A percentile compares a stretch with the other conserved stretches of the same genome.
Conservation (phyloP, 1,284 basidiomycete genomes). For the Ganoderma leucocontextum region DNA sequence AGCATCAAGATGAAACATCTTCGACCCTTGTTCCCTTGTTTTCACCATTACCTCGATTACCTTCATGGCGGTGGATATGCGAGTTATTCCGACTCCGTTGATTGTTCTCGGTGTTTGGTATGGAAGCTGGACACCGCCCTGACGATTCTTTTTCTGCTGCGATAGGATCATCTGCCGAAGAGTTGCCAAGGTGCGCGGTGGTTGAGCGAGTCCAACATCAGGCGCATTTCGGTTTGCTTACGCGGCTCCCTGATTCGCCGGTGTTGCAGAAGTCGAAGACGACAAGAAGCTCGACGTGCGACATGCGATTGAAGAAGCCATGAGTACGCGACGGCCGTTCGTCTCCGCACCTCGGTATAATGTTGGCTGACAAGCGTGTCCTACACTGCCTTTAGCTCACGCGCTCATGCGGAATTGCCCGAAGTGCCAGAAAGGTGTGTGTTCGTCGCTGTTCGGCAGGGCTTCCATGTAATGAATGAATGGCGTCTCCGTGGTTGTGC, state of each 20-base stretch:
- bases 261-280: conserved; percentile 65
- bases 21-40: background rate
- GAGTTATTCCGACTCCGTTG: background rate
- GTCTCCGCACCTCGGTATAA: conserved; percentile 2
- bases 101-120: background rate
- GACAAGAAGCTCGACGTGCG: conserved; percentile 77
- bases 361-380: conserved; percentile 3
- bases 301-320: conserved; percentile 87
- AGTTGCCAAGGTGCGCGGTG: conserved; percentile 73
- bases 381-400: conserved; percentile 54
- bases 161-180: conserved; percentile 85
- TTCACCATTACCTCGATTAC: background rate
- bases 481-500: conserved; percentile 5
- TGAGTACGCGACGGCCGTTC: conserved; percentile 62
- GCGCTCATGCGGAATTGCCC: conserved; percentile 89
- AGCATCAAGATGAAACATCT: background rate
- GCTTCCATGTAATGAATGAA: background rate
- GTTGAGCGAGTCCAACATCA: background rate
- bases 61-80: background rate
- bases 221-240: background rate
- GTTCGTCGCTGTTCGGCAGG: background rate
- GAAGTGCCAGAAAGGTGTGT: conserved; percentile 73
- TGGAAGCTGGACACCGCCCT: conserved; percentile 13
- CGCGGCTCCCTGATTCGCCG: conserved; percentile 5
- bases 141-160: conserved; percentile 12